A percentile compares a stretch with the other conserved stretches of the same genome.
Conservation (phyloP, 371 early-diverging fungal species). For the Mucor lusitanicus region DNA sequence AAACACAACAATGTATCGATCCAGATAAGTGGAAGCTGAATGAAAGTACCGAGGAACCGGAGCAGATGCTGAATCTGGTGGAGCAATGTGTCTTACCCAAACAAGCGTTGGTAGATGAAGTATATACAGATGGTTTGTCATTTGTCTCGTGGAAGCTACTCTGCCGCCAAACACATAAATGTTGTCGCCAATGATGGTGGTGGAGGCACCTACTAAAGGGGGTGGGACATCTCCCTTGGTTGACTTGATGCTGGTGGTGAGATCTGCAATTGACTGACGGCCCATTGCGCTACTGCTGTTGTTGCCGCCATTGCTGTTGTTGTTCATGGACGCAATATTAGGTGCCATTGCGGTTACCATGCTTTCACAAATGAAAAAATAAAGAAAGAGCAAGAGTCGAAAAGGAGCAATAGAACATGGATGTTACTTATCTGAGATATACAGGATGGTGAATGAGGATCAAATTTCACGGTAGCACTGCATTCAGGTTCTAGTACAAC, state of each 20-base stretch:
- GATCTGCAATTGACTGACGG: slow-evolving; percentile 23
- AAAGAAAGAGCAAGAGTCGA: background rate
- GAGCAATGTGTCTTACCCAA: slow-evolving; percentile 62
- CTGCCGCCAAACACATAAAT: slow-evolving; percentile 82
- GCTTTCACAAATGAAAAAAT: background rate
- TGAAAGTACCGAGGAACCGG: slow-evolving; percentile 78
- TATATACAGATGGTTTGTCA: slow-evolving; percentile 75
- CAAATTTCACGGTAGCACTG: background rate
- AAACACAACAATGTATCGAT: slow-evolving; percentile 57
- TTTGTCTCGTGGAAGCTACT: slow-evolving; percentile 62
- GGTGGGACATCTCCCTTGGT: slow-evolving; percentile 81
- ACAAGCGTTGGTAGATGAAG: slow-evolving; percentile 63
- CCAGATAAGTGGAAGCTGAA: slow-evolving; percentile 63
- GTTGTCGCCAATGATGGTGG: slow-evolving; percentile 65
- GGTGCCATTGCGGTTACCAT: background rate
- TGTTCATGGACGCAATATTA: background rate
- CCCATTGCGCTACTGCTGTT: background rate
- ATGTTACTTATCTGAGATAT: background rate
- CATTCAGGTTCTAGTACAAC: background rate
- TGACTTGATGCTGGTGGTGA: slow-evolving; percentile 18
- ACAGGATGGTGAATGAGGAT: background rate
- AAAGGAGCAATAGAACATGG: background rate
- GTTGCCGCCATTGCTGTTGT: background rate
- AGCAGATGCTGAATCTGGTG: slow-evolving; percentile 43
- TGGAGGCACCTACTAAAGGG: slow-evolving; percentile 75